Evolutionary conservation across 176 grass and related monocot genomes (phyloP).

Genomic region (Guadua angustifolia): DNA sequence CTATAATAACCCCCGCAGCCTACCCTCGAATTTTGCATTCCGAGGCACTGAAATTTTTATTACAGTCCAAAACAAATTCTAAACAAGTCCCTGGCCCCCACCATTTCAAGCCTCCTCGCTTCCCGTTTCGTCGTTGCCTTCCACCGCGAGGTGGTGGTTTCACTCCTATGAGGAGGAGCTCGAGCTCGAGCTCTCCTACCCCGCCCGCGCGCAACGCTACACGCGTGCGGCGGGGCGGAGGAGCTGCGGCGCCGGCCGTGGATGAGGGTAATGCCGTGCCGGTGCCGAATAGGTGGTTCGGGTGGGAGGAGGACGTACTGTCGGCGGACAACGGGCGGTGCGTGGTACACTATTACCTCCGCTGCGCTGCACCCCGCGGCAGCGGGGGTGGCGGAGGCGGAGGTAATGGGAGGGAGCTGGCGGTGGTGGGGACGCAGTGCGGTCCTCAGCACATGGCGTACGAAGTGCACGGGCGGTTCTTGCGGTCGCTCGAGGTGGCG

Average conservation of each 20-base stretch:
- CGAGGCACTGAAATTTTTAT: neutral
- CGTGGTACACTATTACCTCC: slow-evolving; percentile 68
- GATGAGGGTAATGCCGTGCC: neutral
- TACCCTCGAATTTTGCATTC: slow-evolving; percentile 26
- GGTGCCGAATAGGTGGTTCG: slow-evolving; percentile 42
- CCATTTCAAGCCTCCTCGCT: neutral
- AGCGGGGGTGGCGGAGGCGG: neutral
- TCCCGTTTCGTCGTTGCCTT: neutral
- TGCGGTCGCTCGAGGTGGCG: slow-evolving; percentile 30
- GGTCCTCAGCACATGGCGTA: slow-evolving; percentile 65
- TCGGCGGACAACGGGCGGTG: slow-evolving; percentile 51
- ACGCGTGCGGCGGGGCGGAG: neutral
- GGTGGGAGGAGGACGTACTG: slow-evolving; percentile 65
- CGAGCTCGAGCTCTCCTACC: neutral
- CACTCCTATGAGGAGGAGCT: neutral
- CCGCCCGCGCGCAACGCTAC: neutral
- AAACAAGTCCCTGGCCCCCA: neutral
- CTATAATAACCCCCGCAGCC: neutral
- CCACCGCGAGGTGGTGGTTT: neutral
- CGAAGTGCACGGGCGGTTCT: slow-evolving; percentile 42
- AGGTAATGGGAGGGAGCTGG: slow-evolving; percentile 51
- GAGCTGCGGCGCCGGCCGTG: neutral
- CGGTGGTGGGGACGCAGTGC: slow-evolving; percentile 58
- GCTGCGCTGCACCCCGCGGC: neutral
- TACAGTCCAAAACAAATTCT: neutral